These are phyloP conservation scores for Clavulina sp. DNA, from an alignment of 768 basidiomycete genomes.

Conservation along the genomic window DNA sequence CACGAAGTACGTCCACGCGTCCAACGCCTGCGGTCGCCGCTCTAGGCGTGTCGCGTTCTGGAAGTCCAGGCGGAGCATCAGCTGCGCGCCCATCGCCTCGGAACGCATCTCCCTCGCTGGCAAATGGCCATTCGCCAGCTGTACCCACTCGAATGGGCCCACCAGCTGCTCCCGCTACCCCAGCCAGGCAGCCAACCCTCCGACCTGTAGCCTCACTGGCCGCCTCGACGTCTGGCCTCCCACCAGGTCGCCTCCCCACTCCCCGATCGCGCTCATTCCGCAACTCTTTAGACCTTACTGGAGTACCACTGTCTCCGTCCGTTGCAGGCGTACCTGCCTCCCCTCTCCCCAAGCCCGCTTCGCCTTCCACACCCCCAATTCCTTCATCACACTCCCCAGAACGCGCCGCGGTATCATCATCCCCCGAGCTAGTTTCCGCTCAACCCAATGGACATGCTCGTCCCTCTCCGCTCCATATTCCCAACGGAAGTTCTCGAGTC, in stretches of 20 bases:
- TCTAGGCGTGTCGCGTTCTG: background rate
- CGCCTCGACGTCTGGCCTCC: conserved; percentile 9
- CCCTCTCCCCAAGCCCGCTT: conserved; percentile 9
- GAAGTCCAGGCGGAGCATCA: background rate
- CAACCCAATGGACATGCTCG: no score
- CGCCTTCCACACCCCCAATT: conserved; percentile 31
- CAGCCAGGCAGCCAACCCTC: background rate
- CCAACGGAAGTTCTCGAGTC: no score
- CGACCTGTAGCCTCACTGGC: background rate
- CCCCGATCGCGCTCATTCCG: background rate
- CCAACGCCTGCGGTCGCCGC: conserved; percentile 5
- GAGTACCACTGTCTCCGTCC: background rate
- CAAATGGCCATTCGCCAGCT: background rate
- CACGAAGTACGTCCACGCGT: no score
- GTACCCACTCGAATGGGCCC: background rate
- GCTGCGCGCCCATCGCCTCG: no score
- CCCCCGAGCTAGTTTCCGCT: conserved; percentile 15
- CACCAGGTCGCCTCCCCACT: conserved; percentile 3
- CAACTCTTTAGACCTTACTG: background rate
- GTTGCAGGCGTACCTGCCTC: conserved; percentile 4
- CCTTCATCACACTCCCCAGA: conserved; percentile 38
- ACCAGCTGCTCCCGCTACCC: background rate
- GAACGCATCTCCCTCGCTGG: background rate
- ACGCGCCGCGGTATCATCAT: conserved; percentile 27
- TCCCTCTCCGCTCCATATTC: conserved; percentile 14